Evolutionary conservation across 2,329 filamentous ascomycete genomes (phyloP), one percentile per base, ranked within the genome.

Genomic region (Nothomitra cinnamomea): DNA sequence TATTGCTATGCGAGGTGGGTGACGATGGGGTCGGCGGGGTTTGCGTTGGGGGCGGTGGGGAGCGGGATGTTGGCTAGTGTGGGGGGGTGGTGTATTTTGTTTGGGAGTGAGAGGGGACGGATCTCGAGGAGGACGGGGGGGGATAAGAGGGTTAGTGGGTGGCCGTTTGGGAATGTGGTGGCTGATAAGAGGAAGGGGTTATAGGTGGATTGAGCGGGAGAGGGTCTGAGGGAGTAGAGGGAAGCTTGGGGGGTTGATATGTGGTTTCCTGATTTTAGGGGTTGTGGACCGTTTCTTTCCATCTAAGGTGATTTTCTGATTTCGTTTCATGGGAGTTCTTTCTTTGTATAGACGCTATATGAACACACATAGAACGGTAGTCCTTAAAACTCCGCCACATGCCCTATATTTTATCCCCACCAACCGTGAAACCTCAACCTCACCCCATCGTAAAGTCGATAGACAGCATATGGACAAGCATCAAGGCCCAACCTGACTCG

Each of bases 1-100:
- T 83, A 85, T 65, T 73, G 77, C 61, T 92, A 89, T 67, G 73
- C 73, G 50, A 76, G 80, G 64, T 86, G 80, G 67, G 72, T 73
- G n/a, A 67, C 70, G 53, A 64, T 70, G 1, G 70, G 72, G 4
- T 74, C 79, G 60, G 70, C 75, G 10, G 76, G 74, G 0, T 85
- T 82, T 62, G 67, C 75, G 1, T 63, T 85, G 3, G 83, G 79
- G 0, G 74, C 78, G 58, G 60, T 75, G 1, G 78, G 74, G 19
- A 81, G 74, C 58, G 70, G 72, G 6, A 59, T 69, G 36, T 67
- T 89, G 56, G 79, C 78, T 1, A 70, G 72, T 1, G 69, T 84
- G 45, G 86, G 80, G 0, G 61, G 82, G 21, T 87, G 82, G 82
- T 79, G 74, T 58, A 64, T 78, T 52, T 59, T 81, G 56, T 81